phyloP scores from a whole-genome alignment of 2,329 filamentous ascomycete species.

The Huntiella moniliformis region DNA sequence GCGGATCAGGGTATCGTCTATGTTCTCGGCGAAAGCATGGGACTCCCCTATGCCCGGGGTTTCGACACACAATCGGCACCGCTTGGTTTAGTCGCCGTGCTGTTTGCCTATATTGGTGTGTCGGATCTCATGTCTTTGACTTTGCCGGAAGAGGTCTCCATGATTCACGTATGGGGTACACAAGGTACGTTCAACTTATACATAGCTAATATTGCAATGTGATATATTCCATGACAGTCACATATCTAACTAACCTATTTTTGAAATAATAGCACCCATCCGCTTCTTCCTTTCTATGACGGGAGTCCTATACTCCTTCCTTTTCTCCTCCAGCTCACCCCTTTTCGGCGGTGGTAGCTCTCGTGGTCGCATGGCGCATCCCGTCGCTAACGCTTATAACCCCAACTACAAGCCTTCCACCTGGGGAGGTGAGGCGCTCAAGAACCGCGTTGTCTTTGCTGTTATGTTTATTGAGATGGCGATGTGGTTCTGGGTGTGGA shows the following conservation, averaged over 20 bases:
- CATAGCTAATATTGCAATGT: constrained; percentile 10
- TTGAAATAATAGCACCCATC: constrained; percentile 32
- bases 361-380: constrained; percentile 20
- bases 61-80: constrained; percentile 53
- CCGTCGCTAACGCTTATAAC: constrained; percentile 18
- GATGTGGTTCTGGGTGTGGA: constrained; percentile 73
- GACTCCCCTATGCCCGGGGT: constrained; percentile 47
- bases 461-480: constrained; percentile 71
- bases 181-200: constrained; percentile 34
- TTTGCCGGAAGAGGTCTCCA: constrained; percentile 45
- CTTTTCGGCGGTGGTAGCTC: constrained; percentile 21
- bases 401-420: constrained; percentile 21
- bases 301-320: constrained; percentile 45
- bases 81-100: constrained; percentile 52
- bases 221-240: not conserved
- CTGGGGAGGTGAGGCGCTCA: constrained; percentile 47
- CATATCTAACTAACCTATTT: not conserved
- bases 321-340: constrained; percentile 35
- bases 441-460: constrained; percentile 70
- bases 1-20: constrained; percentile 66
- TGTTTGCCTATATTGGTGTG: constrained; percentile 42
- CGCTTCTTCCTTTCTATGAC: constrained; percentile 44
- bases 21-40: constrained; percentile 67
- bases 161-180: constrained; percentile 45
- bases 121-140: constrained; percentile 48